phyloP scores from a whole-genome alignment of 768 basidiomycete genomes.

The Boletus rubescentipes region DNA sequence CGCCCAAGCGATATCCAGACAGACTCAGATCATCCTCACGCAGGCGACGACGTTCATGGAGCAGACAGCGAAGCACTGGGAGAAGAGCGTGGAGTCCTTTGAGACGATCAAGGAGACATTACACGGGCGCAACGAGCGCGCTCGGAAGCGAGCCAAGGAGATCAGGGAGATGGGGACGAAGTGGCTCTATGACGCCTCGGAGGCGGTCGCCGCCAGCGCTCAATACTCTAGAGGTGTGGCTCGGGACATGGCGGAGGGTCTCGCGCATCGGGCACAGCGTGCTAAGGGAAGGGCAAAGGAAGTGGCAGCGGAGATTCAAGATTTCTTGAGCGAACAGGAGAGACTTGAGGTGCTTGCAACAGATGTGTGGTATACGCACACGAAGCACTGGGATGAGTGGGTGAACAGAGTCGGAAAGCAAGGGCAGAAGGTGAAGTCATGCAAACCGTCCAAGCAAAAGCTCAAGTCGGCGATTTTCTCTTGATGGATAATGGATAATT shows the following conservation, averaged over 20 bases:
- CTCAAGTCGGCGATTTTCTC: slow-evolving; percentile 11
- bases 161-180: slow-evolving; percentile 49
- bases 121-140: slow-evolving; percentile 49
- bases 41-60: slow-evolving; percentile 43
- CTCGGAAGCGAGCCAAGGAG: slow-evolving; percentile 52
- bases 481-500: slow-evolving; percentile 5
- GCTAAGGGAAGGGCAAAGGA: slow-evolving; percentile 48
- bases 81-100: slow-evolving; percentile 40
- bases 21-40: slow-evolving; percentile 31
- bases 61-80: slow-evolving; percentile 38
- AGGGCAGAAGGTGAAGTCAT: slow-evolving; percentile 5
- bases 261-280: slow-evolving; percentile 38
- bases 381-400: slow-evolving; percentile 23
- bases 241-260: slow-evolving; percentile 37
- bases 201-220: slow-evolving; percentile 42
- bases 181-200: slow-evolving; percentile 43
- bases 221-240: slow-evolving; percentile 44
- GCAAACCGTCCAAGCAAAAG: slow-evolving; percentile 17
- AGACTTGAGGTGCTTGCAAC: slow-evolving; percentile 14
- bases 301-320: slow-evolving; percentile 38
- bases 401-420: slow-evolving; percentile 3
- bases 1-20: slow-evolving; percentile 47
- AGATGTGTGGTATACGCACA: slow-evolving; percentile 17
- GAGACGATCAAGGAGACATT: slow-evolving; percentile 40
- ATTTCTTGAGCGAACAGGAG: slow-evolving; percentile 22